Conservation (phyloP, 1,139 yeast genomes). For the Geotrichum aggregatum region DNA sequence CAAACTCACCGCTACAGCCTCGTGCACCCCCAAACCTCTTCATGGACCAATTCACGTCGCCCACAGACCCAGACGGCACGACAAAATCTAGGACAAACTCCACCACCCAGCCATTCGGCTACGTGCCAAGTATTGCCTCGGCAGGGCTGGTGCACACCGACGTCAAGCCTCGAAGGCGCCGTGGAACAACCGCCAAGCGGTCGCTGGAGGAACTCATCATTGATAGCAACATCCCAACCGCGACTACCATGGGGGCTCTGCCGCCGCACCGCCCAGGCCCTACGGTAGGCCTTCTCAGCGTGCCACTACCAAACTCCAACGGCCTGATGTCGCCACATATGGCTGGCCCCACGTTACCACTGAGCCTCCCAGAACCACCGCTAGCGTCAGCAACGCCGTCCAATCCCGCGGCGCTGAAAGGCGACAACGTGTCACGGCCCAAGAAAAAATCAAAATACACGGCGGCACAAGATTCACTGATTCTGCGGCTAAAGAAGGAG, state of each 20-base stretch:
- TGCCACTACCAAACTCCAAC: conserved; percentile 6
- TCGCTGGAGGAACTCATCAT: conserved; percentile 33
- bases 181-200: conserved; percentile 33
- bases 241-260: conserved; percentile 17
- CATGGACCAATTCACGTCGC: conserved; percentile 1
- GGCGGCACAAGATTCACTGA: conserved; percentile 62
- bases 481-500: conserved; percentile 55
- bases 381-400: conserved; percentile 35
- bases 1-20: conserved; percentile 1
- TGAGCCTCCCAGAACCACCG: conserved; percentile 38
- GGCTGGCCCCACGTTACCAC: conserved; percentile 28
- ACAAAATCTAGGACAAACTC: neutral
- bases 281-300: conserved; percentile 3
- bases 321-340: neutral
- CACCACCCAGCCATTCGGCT: conserved; percentile 23
- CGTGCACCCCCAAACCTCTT: conserved; percentile 9
- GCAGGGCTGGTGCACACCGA: conserved; percentile 26
- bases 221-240: conserved; percentile 31
- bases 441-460: conserved; percentile 64
- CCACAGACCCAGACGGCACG: neutral
- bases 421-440: conserved; percentile 47
- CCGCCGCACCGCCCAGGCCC: conserved; percentile 38
- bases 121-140: conserved; percentile 28
- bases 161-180: conserved; percentile 21
- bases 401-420: conserved; percentile 37